Conservation (phyloP, 129 eudicot genomes). For the Saussurea involucrata region DNA sequence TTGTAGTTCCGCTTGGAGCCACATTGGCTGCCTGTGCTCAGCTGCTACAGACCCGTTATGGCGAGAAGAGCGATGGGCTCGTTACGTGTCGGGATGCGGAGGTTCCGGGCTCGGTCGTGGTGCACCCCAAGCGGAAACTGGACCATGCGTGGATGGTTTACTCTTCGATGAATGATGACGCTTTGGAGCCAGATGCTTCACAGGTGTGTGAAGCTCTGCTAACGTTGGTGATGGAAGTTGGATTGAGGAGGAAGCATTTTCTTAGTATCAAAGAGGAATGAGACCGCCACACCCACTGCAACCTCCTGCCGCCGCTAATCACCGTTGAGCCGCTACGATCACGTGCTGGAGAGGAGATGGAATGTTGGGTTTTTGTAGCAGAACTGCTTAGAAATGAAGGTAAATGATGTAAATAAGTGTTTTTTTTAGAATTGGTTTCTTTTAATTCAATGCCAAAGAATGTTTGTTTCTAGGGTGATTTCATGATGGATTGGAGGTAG, state of each 20-base stretch:
- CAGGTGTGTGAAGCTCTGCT: conserved; percentile 90
- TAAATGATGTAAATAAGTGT: not conserved
- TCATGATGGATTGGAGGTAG: not conserved
- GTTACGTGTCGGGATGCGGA: conserved; percentile 95
- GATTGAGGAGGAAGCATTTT: conserved; percentile 48
- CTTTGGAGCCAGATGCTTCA: conserved; percentile 72
- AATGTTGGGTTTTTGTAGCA: not conserved
- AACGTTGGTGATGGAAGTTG: conserved; percentile 68
- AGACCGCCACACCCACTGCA: not conserved
- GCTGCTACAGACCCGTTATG: conserved; percentile 73
- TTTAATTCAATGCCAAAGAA: not conserved
- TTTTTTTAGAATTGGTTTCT: not conserved
- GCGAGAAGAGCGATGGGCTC: conserved; percentile 93
- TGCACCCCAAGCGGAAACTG: conserved; percentile 72
- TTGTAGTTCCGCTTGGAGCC: conserved; percentile 92
- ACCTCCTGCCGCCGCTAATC: not conserved
- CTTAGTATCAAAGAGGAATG: conserved; percentile 30
- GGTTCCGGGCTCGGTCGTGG: conserved; percentile 96
- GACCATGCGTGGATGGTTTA: conserved; percentile 99
- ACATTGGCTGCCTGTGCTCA: conserved; percentile 93
- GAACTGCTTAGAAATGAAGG: not conserved
- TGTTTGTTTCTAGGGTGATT: not conserved
- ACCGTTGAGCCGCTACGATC: not conserved
- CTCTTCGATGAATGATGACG: conserved; percentile 74
- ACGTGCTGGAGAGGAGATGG: not conserved